Percentiles rank a stretch among this genome's conserved stretches.
phyloP scores from a whole-genome alignment of 352 stramenopile species.

The Pilasporangium apinafurcum region DNA sequence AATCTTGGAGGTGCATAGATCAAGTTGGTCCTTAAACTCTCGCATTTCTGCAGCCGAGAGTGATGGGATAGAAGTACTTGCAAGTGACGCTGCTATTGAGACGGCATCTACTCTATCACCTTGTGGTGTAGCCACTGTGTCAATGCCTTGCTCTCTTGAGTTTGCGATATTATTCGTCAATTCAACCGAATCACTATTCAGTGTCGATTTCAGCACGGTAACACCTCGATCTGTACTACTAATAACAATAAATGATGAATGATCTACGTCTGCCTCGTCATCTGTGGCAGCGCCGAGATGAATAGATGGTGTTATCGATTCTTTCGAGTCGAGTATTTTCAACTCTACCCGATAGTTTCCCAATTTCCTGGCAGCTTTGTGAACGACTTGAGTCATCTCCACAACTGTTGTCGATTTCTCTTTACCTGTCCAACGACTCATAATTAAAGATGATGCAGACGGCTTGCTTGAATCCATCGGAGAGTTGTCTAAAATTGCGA shows the following conservation, averaged over 20 bases:
- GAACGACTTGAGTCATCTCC: slow-evolving; percentile 4
- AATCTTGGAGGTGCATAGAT: slow-evolving; percentile 1
- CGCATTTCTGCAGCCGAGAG: not conserved
- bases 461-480: not conserved
- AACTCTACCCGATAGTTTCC: not conserved
- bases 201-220: slow-evolving; percentile 2
- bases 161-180: not conserved
- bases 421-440: not conserved
- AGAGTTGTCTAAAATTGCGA: slow-evolving; percentile 2
- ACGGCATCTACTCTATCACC: not conserved
- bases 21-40: slow-evolving; percentile 1
- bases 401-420: not conserved
- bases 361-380: not conserved
- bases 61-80: not conserved
- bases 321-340: not conserved
- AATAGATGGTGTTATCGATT: not conserved
- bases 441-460: not conserved
- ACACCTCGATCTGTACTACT: slow-evolving; percentile 1
- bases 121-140: not conserved
- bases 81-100: slow-evolving; percentile 2
- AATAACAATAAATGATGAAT: not conserved
- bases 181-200: not conserved
- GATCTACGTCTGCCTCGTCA: not conserved
- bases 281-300: not conserved
- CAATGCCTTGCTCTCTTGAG: not conserved